Evolutionary conservation across 2,329 filamentous ascomycete genomes (phyloP).

Genomic region (Ceratocystis ficicola): DNA sequence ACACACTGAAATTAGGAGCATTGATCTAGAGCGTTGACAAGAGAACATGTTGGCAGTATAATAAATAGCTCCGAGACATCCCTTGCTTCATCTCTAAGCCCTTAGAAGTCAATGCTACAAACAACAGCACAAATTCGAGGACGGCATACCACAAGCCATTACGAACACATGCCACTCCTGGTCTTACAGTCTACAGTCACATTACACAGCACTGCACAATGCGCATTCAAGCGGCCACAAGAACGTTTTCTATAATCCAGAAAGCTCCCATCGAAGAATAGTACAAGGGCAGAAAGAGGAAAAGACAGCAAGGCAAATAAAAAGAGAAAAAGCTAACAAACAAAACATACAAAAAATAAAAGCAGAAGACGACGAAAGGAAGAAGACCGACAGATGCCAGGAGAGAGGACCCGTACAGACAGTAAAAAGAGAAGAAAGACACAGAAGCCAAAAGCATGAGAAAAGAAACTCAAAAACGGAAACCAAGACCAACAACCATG

Average conservation of each 20-base stretch:
- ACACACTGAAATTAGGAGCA: too few relatives aligned
- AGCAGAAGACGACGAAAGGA: not conserved
- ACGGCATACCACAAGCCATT: too few relatives aligned
- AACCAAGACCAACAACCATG: slow-evolving; percentile 3
- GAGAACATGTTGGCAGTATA: too few relatives aligned
- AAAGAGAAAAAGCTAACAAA: not conserved
- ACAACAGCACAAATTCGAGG: too few relatives aligned
- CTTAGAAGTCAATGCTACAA: too few relatives aligned
- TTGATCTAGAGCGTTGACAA: too few relatives aligned
- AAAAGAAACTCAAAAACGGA: not conserved
- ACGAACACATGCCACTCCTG: too few relatives aligned
- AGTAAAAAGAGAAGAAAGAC: slow-evolving; percentile 1
- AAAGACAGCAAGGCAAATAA: not conserved
- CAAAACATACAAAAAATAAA: not conserved
- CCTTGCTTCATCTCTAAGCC: too few relatives aligned
- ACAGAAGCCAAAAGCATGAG: not conserved
- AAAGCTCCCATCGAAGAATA: not conserved
- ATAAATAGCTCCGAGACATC: too few relatives aligned
- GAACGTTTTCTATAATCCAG: slow-evolving; percentile 1
- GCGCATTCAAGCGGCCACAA: not conserved
- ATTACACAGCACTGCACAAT: too few relatives aligned
- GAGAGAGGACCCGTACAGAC: not conserved
- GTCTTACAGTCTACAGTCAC: too few relatives aligned
- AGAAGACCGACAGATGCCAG: not conserved
- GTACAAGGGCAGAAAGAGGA: not conserved